Percentiles rank a stretch among this genome's conserved stretches.
phyloP scores from a whole-genome alignment of 805 yeast genomes.

The Cyberlindnera japonica region DNA sequence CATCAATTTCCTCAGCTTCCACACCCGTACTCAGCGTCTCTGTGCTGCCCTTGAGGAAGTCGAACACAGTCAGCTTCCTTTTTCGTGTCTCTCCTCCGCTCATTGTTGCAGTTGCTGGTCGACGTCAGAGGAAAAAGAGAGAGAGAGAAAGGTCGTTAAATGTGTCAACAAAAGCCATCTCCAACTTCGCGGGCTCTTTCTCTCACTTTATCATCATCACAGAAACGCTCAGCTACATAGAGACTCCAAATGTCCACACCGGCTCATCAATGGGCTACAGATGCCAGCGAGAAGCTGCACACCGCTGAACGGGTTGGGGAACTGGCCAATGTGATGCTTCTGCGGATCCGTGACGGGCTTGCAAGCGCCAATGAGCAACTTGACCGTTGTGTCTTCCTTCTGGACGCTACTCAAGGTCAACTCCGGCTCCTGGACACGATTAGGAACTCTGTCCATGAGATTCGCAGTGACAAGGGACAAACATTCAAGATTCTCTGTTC shows the following conservation, averaged over 20 bases:
- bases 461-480: conserved; percentile 12
- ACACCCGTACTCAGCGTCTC: conserved; percentile 7
- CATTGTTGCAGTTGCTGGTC: not conserved
- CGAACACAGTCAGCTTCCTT: conserved; percentile 15
- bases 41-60: conserved; percentile 15
- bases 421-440: conserved; percentile 37
- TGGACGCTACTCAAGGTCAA: conserved; percentile 46
- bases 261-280: conserved; percentile 34
- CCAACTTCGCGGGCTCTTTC: conserved; percentile 1
- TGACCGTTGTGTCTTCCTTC: conserved; percentile 42
- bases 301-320: conserved; percentile 50
- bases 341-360: conserved; percentile 34
- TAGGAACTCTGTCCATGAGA: not conserved
- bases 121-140: too few species aligned
- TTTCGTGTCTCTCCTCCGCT: conserved; percentile 7
- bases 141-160: too few species aligned
- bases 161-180: conserved; percentile 3
- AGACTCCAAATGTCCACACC: not conserved
- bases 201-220: not conserved
- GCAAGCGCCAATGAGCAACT: conserved; percentile 38
- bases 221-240: not conserved
- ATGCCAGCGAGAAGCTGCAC: conserved; percentile 45
- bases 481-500: conserved; percentile 9
- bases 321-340: conserved; percentile 43
- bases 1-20: conserved; percentile 9